Base-by-base conservation (phyloP, 805 yeast species). In the Candida montana region DNA sequence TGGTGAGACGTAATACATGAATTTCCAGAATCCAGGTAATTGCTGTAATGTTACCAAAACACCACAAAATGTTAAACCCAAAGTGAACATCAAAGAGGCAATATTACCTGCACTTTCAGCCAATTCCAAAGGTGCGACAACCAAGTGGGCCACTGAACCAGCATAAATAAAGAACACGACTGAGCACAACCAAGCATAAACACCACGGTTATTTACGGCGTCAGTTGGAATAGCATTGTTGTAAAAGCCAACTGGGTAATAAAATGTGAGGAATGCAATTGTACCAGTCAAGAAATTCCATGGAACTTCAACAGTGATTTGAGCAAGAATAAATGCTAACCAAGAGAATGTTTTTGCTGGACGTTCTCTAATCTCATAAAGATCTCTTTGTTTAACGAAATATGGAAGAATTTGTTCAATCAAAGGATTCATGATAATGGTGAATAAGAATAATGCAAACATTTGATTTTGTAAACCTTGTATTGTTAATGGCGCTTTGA, bases 381-480 rank as follows among this genome's bases (percentile, higher is more conserved):
- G 61, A 49, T 75, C 75, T 63, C 90, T 74, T 57, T 79, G 87
- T 27, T 63, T 49, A 30, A 78, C 74, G 57, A 68, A 84, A 41
- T 74, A 59, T 16, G 89, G 88, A 49, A 81, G 61, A 64, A 75
- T 69, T 59, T 83, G 89, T 49, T 79, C 77, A 37, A 78, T 56
- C 51, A 79, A 54, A 19, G 83, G 78, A 49, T 71, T 71, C 63
- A 78, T 69, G 37, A 74, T 65, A 51, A 76, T 69, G 31, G 76
- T 57, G 53, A 79, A 73, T 87, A 83, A 81, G 66, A 85, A 85
- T 33, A 82, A 57, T 3, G 89, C 69, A 52, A 83, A 76, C 88
- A 84, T 79, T 66, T 83, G 93, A 62, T 86, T 85, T 61, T 88
- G 95, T 53, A 86, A 60, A 57, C 86, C 81, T 63, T 77, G 91